A percentile compares a stretch with the other conserved stretches of the same genome.
Conservation (phyloP, 371 early-diverging fungal species). For the Umbelopsis sp. region DNA sequence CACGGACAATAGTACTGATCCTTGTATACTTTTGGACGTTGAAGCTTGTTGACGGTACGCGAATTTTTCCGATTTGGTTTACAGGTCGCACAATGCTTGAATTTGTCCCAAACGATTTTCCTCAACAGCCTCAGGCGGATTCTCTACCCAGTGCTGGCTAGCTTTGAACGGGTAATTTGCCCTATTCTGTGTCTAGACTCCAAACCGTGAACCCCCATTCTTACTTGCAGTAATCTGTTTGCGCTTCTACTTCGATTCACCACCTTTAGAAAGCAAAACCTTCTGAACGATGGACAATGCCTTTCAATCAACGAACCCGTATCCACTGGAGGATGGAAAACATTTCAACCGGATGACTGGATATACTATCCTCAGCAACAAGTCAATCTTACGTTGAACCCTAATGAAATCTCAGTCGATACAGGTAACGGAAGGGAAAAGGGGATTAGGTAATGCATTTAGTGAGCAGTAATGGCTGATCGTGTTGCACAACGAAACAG, state of each 20-base stretch:
- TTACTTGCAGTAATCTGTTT: background rate
- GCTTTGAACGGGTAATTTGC: background rate
- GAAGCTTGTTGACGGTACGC: no score
- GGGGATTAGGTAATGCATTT: background rate
- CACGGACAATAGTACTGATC: no score
- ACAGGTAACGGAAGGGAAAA: constrained; percentile 29
- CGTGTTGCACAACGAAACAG: constrained; percentile 20
- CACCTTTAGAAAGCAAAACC: constrained; percentile 39
- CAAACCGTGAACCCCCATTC: background rate
- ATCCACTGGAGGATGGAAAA: constrained; percentile 36
- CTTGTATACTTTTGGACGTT: no score
- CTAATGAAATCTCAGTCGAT: constrained; percentile 27
- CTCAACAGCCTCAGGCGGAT: constrained; percentile 1
- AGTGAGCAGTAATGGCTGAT: no score
- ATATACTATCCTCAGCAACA: constrained; percentile 49
- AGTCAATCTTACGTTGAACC: constrained; percentile 24
- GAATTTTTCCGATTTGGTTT: background rate
- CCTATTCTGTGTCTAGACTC: background rate
- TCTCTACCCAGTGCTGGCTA: constrained; percentile 15
- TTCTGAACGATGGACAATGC: constrained; percentile 43
- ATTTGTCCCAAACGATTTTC: background rate
- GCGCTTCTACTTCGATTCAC: background rate
- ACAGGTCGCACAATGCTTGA: background rate
- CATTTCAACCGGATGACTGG: constrained; percentile 43
- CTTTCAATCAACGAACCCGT: constrained; percentile 27